Base-by-base conservation (phyloP, 805 yeast species). In the Cyberlindnera mycetangii region DNA sequence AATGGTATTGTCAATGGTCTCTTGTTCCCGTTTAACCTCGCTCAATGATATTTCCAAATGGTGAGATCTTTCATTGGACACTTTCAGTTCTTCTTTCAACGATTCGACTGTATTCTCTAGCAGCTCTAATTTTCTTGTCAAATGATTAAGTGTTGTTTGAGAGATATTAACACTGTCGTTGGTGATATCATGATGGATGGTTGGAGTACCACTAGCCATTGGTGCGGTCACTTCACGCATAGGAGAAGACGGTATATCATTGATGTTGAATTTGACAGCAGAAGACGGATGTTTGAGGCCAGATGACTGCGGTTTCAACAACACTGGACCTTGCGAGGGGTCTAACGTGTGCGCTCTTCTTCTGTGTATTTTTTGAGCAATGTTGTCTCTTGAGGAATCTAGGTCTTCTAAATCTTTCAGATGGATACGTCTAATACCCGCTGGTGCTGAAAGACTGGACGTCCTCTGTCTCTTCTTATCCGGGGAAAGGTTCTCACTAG, bases 231-330 rank as follows among this genome's bases (percentile, higher is more conserved):
- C 19, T 18, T 52, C 58, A 19, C 53, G 41, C 21, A 32, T 19
- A 3, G 59, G 59, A 2, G 59, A 55, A 4, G 59, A 55, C 18
- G 57, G 59, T 2, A 55, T 36, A 22, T 53, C 55, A 17, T 37
- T 37, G 17, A 43, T 37, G 24, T 43, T 44, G 18, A 47, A 24
- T 8, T 21, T 35, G 30, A 20, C 10, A 17, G 20, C 27, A 9
- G 39, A 37, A n/a, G 31, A 18, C 3, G 32, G 32, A 5, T 37
- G 32, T 18, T 17, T 37, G 17, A 14, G 7, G n/a, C n/a, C n/a
- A n/a, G n/a, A n/a, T n/a, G n/a, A n/a, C n/a, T n/a, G n/a, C n/a
- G n/a, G n/a, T n/a, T n/a, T n/a, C n/a, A n/a, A n/a, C n/a, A n/a
- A n/a, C n/a, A n/a, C n/a, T n/a, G n/a, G n/a, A n/a, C n/a, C n/a